A percentile compares a stretch with the other conserved stretches of the same genome.
These are phyloP conservation scores for Rosa hybrid DNA, from an alignment of 331 rosid species.

Conservation along the genomic window DNA sequence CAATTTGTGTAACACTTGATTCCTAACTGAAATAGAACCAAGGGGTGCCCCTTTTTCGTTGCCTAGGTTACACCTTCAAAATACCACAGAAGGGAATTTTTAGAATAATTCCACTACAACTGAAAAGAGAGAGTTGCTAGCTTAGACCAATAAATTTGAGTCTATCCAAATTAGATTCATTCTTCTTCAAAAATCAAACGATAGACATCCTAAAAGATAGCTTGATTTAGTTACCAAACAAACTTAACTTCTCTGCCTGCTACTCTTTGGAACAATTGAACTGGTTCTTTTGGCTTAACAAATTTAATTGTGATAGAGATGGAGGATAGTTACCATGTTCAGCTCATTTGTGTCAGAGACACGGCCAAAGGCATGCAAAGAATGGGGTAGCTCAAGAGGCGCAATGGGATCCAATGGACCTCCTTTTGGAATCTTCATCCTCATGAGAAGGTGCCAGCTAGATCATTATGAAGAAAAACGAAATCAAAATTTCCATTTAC, in stretches of 20 bases:
- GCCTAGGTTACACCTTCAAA: neutral
- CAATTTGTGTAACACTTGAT: neutral
- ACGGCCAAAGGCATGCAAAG: conserved; percentile 87
- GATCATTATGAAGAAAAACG: conserved; percentile 22
- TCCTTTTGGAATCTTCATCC: conserved; percentile 73
- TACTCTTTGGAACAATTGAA: neutral
- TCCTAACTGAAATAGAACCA: neutral
- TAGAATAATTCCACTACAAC: neutral
- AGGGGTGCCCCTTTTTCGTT: neutral
- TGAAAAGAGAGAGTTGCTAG: neutral
- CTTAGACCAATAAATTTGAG: neutral
- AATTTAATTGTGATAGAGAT: conserved; percentile 5
- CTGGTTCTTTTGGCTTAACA: conserved; percentile 6
- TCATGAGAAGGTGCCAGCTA: conserved; percentile 97
- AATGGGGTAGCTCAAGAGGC: conserved; percentile 94
- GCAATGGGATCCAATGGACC: conserved; percentile 83
- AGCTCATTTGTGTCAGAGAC: conserved; percentile 68
- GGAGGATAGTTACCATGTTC: conserved; percentile 44
- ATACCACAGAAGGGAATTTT: neutral
- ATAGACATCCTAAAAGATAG: neutral
- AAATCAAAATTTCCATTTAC: conserved; percentile 11
- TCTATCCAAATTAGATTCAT: neutral
- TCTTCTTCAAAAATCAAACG: neutral
- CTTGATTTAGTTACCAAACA: neutral
- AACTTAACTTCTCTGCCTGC: neutral